phyloP scores from a whole-genome alignment of 148 eudicot species.

The Camellia japonica region DNA sequence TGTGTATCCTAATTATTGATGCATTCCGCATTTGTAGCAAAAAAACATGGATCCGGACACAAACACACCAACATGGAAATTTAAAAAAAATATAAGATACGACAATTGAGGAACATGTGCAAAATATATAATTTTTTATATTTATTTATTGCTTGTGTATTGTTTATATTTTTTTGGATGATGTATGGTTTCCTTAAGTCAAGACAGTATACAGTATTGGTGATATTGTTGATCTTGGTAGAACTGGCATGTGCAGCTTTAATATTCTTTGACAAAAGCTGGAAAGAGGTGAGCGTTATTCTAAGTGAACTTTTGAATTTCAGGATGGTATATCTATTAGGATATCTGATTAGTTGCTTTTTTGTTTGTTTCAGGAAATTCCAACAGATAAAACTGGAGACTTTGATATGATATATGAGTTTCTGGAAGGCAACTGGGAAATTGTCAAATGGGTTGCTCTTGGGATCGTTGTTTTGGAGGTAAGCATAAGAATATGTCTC shows the following conservation, averaged over 20 bases:
- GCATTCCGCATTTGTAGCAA: background rate
- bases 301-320: background rate
- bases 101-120: background rate
- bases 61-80: too few relatives aligned
- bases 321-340: background rate
- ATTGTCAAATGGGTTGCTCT: constrained; percentile 85
- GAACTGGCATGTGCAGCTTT: constrained; percentile 86
- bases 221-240: constrained; percentile 71
- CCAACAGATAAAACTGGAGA: constrained; percentile 84
- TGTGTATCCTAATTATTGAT: constrained; percentile 71
- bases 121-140: background rate
- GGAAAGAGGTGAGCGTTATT: constrained; percentile 63
- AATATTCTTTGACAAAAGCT: constrained; percentile 74
- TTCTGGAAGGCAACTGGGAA: constrained; percentile 69
- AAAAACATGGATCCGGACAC: background rate
- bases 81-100: too few relatives aligned
- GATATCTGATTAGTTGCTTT: constrained; percentile 3
- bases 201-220: constrained; percentile 66
- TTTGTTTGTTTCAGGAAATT: constrained; percentile 45
- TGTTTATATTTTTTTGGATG: background rate
- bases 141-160: background rate
- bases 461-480: constrained; percentile 83
- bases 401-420: constrained; percentile 70
- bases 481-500: constrained; percentile 15
- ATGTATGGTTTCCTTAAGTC: constrained; percentile 54